These are phyloP conservation scores for Coprinopsis marcescibilis DNA, from an alignment of 768 basidiomycete species.

Conservation along the genomic window DNA sequence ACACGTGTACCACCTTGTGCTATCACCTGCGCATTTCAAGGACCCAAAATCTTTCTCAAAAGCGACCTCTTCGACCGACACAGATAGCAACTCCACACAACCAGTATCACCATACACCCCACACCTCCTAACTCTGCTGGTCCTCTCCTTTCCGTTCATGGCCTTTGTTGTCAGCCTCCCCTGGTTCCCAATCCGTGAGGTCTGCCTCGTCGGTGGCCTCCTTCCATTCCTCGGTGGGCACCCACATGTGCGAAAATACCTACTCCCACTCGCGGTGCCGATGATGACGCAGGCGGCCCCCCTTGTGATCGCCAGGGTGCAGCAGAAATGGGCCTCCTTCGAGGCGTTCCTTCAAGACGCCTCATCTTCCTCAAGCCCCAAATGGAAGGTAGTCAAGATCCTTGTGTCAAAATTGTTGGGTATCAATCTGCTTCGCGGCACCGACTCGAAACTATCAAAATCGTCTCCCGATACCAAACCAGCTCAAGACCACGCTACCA, in stretches of 20 bases:
- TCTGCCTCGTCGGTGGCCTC: constrained; percentile 44
- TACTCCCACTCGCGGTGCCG: not conserved
- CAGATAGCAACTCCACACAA: constrained; percentile 7
- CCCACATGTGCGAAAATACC: constrained; percentile 30
- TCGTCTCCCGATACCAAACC: constrained; percentile 1
- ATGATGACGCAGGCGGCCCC: not conserved
- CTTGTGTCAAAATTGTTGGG: no score
- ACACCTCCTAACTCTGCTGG: constrained; percentile 44
- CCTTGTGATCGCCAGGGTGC: not conserved
- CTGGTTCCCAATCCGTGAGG: constrained; percentile 40
- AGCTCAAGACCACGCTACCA: constrained; percentile 1
- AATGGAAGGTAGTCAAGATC: no score
- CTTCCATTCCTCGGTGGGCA: constrained; percentile 48
- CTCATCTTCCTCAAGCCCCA: no score
- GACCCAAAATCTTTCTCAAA: constrained; percentile 16
- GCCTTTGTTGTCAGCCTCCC: constrained; percentile 39
- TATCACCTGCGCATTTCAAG: constrained; percentile 37
- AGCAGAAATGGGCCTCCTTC: no score
- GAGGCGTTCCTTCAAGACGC: no score
- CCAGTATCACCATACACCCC: constrained; percentile 44
- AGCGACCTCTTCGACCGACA: constrained; percentile 9
- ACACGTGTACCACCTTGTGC: constrained; percentile 42
- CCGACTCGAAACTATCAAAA: not conserved
- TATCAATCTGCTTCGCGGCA: no score
- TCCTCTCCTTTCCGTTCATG: constrained; percentile 47